Base-by-base conservation (phyloP, 2,329 filamentous ascomycete genomes). In the Aspergillus tubingensis region DNA sequence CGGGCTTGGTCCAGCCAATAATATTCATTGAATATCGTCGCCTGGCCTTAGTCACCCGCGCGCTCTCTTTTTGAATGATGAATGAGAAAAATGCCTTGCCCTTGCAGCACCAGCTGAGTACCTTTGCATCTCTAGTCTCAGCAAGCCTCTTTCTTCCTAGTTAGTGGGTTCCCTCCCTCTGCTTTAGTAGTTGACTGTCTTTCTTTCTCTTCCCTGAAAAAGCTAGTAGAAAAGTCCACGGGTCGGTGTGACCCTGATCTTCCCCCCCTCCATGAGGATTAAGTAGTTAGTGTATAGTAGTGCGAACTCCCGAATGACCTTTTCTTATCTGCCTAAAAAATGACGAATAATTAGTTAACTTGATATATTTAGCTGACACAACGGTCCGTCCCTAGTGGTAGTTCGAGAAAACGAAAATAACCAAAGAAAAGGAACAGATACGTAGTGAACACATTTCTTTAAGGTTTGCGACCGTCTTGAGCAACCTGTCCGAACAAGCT, bases 1-100 rank as follows among this genome's bases (percentile, higher is more conserved):
- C 64, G 15, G 52, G 53, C 49, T 53, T 17, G 39, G 27, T 44
- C 21, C 49, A 43, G 56, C 61, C 63, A 68, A 69, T 68, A 54
- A 64, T 53, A 30, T 57, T 52, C 51, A 58, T 43, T 47, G 43
- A 62, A 63, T 61, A 52, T 36, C 48, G 44, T 32, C 50, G 49
- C 44, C 32, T 15, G 23, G 53, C 36, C 52, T 54, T 52, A 39
- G 51, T 55, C 53, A 55, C 39, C 27, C 53, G 41, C 19, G 27
- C 41, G 8, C 47, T n/a, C 32, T 36, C 32, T 36, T 36, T 36
- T 13, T 36, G 32, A 36, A 43, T 17, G 39, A 54, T 54, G 55
- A 57, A 39, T 41, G 54, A 54, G 25, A 27, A 50, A 52, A 39
- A 65, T 54, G 52, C 39, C 49, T 47, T 54, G 58, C 58, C 58